Percentiles rank a stretch among this genome's conserved stretches.
Conservation (phyloP, 1,284 basidiomycete species). For the Somion occarium region DNA sequence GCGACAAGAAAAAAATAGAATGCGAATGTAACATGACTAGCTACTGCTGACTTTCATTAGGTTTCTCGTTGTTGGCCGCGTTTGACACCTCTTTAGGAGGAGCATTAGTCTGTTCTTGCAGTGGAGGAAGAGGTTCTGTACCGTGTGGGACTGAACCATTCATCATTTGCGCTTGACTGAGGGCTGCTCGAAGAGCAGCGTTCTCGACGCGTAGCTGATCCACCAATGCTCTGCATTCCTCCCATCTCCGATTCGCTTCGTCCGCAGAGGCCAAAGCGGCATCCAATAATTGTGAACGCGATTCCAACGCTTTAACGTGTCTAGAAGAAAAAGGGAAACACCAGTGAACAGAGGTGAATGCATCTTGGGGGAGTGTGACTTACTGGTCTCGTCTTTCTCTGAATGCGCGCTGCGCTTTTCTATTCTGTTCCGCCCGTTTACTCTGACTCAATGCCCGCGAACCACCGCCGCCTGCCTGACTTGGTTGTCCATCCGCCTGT, state of each 20-base stretch:
- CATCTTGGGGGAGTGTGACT: conserved; percentile 28
- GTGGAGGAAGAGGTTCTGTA: not conserved
- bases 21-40: not conserved
- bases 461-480: conserved; percentile 28
- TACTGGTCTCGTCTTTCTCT: conserved; percentile 80
- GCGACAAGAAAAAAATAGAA: too few relatives aligned
- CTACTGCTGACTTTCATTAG: not conserved
- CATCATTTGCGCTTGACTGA: conserved; percentile 36
- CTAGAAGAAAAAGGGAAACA: conserved; percentile 30
- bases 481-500: conserved; percentile 26
- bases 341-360: conserved; percentile 8
- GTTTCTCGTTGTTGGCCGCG: not conserved
- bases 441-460: conserved; percentile 63
- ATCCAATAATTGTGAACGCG: conserved; percentile 75
- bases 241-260: conserved; percentile 81
- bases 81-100: not conserved
- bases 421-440: conserved; percentile 82
- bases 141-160: conserved; percentile 5
- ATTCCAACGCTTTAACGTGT: conserved; percentile 79
- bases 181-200: conserved; percentile 50
- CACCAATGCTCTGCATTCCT: conserved; percentile 76
- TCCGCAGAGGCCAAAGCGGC: conserved; percentile 78
- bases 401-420: conserved; percentile 82
- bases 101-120: not conserved
- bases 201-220: conserved; percentile 81